These are phyloP conservation scores for Macroventuria anomochaeta DNA, from an alignment of 2,329 filamentous ascomycete species.

Conservation along the genomic window DNA sequence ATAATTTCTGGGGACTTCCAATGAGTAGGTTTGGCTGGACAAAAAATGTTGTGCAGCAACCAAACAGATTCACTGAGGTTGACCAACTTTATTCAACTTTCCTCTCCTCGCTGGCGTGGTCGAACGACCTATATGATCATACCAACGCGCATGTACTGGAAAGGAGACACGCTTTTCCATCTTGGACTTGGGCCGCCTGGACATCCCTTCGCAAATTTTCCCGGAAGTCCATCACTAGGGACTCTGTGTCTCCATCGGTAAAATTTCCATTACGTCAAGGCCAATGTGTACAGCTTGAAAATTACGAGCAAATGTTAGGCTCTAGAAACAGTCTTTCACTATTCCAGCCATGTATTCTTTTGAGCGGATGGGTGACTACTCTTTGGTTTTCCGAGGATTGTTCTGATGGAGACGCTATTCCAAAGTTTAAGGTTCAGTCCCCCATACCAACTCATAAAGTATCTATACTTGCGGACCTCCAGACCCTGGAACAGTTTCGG, in stretches of 20 bases:
- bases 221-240: background rate
- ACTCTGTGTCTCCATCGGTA: background rate
- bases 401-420: background rate
- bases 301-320: background rate
- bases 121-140: background rate
- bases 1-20: background rate
- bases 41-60: background rate
- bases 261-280: background rate
- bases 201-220: background rate
- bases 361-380: background rate
- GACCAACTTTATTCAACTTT: background rate
- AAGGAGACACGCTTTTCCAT: background rate
- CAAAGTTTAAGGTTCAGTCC: background rate
- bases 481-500: background rate
- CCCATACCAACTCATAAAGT: background rate
- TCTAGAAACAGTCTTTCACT: background rate
- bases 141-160: background rate
- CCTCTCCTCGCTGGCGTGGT: background rate
- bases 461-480: background rate
- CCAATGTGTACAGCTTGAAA: background rate
- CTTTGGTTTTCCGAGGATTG: background rate
- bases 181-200: background rate
- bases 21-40: background rate
- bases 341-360: background rate
- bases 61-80: background rate